phyloP scores from a whole-genome alignment of 768 basidiomycete species.

The Panus rudis region DNA sequence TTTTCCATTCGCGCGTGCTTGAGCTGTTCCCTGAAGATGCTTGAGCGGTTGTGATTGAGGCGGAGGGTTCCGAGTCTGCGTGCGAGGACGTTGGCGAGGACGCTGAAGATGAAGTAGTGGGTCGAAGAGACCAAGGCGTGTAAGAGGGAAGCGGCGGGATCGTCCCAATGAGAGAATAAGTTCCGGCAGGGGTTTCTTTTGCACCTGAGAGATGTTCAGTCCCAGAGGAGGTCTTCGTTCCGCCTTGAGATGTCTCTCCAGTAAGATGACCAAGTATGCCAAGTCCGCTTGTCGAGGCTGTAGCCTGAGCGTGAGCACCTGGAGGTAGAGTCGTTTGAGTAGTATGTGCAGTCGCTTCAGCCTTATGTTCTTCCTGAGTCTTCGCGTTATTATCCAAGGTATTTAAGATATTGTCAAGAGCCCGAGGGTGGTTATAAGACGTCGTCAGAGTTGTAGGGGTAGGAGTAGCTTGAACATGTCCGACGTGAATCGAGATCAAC shows the following conservation, averaged over 20 bases:
- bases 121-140: not conserved
- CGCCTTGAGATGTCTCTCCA: too few relatives aligned
- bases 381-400: not conserved
- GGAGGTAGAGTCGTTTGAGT: not conserved
- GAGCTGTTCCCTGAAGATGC: slow-evolving; percentile 1
- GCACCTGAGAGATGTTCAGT: too few relatives aligned
- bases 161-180: slow-evolving; percentile 5
- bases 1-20: slow-evolving; percentile 56
- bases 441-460: too few relatives aligned
- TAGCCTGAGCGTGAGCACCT: slow-evolving; percentile 1
- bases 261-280: too few relatives aligned
- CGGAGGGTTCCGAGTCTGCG: slow-evolving; percentile 1
- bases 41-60: not conserved
- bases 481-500: too few relatives aligned
- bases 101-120: not conserved
- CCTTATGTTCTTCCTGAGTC: not conserved
- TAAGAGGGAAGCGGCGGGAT: not conserved
- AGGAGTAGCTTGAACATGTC: too few relatives aligned
- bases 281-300: not conserved
- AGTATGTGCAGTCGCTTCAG: not conserved
- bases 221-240: too few relatives aligned
- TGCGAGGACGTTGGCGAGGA: not conserved
- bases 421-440: too few relatives aligned
- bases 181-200: too few relatives aligned
- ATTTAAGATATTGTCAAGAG: not conserved